These are phyloP conservation scores for Colletotrichum magnum DNA, from an alignment of 2,329 filamentous ascomycete genomes.

Conservation along the genomic window DNA sequence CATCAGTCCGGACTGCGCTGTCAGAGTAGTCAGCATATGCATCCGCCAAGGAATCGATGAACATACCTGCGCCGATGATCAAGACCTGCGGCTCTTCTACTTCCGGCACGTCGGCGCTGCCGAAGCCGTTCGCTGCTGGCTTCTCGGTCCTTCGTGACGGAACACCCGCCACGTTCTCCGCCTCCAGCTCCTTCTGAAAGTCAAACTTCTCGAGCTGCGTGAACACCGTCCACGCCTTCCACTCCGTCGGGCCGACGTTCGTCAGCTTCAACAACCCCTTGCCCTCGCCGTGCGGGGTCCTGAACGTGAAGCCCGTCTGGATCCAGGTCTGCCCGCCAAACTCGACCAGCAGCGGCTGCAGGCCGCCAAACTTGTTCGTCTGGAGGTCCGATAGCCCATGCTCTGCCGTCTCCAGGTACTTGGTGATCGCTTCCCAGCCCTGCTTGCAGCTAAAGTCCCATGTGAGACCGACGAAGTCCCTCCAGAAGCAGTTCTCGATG, in stretches of 20 bases:
- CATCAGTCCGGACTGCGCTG: conserved; percentile 59
- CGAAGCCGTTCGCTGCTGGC: conserved; percentile 36
- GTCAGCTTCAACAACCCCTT: conserved; percentile 43
- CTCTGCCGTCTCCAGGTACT: conserved; percentile 32
- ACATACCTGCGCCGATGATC: conserved; percentile 55
- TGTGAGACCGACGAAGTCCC: conserved; percentile 46
- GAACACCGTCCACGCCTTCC: conserved; percentile 46
- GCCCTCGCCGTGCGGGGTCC: conserved; percentile 41
- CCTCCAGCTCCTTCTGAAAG: conserved; percentile 36
- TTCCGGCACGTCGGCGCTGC: conserved; percentile 48
- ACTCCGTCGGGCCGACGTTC: conserved; percentile 35
- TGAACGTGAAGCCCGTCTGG: conserved; percentile 42
- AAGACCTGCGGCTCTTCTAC: conserved; percentile 49
- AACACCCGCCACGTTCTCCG: neutral
- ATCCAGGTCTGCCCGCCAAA: conserved; percentile 40
- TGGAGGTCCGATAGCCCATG: conserved; percentile 25
- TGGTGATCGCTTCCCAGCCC: conserved; percentile 38
- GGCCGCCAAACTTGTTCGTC: conserved; percentile 26
- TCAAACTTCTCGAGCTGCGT: conserved; percentile 46
- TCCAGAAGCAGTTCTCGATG: conserved; percentile 46
- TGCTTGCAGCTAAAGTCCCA: conserved; percentile 49
- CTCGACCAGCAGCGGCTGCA: conserved; percentile 39
- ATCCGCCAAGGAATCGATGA: neutral
- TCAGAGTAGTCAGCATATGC: neutral
- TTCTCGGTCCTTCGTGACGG: neutral